phyloP scores from a whole-genome alignment of 2,329 filamentous ascomycete species.

The Fusarium temperatum region DNA sequence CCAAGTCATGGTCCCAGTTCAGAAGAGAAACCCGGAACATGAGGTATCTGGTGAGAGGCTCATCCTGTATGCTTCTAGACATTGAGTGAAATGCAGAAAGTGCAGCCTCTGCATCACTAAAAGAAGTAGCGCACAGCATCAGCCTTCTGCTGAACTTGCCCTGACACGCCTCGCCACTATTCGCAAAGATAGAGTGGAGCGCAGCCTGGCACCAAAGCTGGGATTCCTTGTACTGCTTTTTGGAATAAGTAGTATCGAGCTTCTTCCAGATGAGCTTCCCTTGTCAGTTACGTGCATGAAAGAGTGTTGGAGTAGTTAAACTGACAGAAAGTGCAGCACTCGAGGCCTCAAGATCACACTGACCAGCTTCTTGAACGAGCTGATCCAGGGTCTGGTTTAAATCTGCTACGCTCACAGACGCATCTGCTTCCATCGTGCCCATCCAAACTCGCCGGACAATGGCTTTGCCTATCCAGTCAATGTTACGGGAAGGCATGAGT shows the following conservation, averaged over 20 bases:
- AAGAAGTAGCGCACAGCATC: constrained; percentile 73
- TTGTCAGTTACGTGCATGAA: constrained; percentile 13
- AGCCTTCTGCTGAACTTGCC: constrained; percentile 77
- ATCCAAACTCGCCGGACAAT: constrained; percentile 76
- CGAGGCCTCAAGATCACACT: constrained; percentile 64
- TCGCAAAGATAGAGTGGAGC: constrained; percentile 71
- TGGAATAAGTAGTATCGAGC: constrained; percentile 67
- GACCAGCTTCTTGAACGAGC: constrained; percentile 54
- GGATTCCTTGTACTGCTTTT: constrained; percentile 62
- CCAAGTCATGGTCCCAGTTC: constrained; percentile 64
- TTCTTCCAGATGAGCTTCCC: constrained; percentile 82
- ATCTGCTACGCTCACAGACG: constrained; percentile 28
- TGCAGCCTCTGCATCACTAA: constrained; percentile 40
- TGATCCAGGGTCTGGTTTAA: constrained; percentile 39
- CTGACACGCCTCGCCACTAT: constrained; percentile 71
- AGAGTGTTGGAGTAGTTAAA: constrained; percentile 8
- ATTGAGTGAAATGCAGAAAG: constrained; percentile 63
- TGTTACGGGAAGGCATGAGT: constrained; percentile 59
- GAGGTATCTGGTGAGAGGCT: constrained; percentile 75
- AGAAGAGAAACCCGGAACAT: constrained; percentile 78
- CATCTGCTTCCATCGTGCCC: constrained; percentile 58
- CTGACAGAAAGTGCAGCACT: constrained; percentile 73
- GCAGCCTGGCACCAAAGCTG: constrained; percentile 78
- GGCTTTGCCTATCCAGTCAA: constrained; percentile 73
- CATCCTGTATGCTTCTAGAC: constrained; percentile 64